phyloP scores from a whole-genome alignment of 768 basidiomycete species.

The Phaffia tasmanica region DNA sequence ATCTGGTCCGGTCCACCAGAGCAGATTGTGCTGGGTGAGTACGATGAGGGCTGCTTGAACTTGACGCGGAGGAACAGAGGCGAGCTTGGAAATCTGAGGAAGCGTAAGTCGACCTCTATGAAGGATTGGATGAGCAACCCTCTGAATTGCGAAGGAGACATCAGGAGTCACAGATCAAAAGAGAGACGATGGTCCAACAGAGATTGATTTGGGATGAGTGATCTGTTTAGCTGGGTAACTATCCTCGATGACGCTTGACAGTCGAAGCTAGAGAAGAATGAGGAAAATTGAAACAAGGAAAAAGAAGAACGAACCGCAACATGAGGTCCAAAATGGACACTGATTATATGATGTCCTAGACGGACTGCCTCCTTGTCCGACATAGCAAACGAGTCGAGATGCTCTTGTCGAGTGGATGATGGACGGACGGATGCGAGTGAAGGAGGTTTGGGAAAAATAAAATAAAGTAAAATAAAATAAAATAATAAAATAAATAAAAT shows the following conservation, averaged over 20 bases:
- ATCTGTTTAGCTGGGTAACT: background rate
- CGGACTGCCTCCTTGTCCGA: slow-evolving; percentile 26
- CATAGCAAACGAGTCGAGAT: background rate
- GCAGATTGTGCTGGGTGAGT: slow-evolving; percentile 79
- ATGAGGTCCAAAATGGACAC: slow-evolving; percentile 19
- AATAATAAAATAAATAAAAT: too few relatives aligned
- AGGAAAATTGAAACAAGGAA: background rate
- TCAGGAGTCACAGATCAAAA: background rate
- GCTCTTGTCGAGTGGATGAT: too few relatives aligned
- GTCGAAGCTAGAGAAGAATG: background rate
- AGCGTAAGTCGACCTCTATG: slow-evolving; percentile 25
- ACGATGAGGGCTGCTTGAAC: slow-evolving; percentile 61
- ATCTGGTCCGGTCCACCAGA: slow-evolving; percentile 52
- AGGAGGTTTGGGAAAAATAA: too few relatives aligned
- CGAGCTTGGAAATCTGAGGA: slow-evolving; percentile 18
- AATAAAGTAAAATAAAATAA: too few relatives aligned
- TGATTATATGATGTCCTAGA: slow-evolving; percentile 21
- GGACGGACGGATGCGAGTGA: too few relatives aligned
- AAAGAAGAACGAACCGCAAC: slow-evolving; percentile 19
- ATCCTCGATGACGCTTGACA: background rate
- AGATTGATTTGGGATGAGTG: background rate
- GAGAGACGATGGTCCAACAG: background rate
- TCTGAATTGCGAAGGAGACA: background rate
- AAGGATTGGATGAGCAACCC: slow-evolving; percentile 23
- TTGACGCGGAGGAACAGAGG: slow-evolving; percentile 41